Evolutionary conservation across 2,329 filamentous ascomycete genomes (phyloP).

Genomic region (Colletotrichum brevisporum): DNA sequence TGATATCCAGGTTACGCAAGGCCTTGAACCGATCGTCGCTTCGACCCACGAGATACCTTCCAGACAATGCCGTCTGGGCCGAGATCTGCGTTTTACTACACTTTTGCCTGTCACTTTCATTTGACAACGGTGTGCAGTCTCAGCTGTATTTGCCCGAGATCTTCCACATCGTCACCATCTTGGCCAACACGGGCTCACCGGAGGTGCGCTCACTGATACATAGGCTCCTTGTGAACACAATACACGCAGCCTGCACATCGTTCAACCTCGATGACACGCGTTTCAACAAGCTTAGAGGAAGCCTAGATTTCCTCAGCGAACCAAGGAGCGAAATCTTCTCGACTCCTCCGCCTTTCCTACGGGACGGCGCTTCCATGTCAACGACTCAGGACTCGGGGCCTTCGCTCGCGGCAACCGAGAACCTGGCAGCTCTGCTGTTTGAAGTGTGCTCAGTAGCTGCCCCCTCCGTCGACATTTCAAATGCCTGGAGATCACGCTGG

Average conservation of each 20-base stretch:
- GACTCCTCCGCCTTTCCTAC: constrained; percentile 58
- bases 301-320: constrained; percentile 72
- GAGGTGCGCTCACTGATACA: constrained; percentile 73
- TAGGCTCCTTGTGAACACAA: constrained; percentile 74
- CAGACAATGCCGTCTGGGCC: constrained; percentile 78
- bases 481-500: constrained; percentile 79
- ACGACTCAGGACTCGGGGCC: constrained; percentile 68
- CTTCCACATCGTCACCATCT: constrained; percentile 79
- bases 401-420: constrained; percentile 70
- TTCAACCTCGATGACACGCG: constrained; percentile 74
- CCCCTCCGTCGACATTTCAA: constrained; percentile 74
- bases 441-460: constrained; percentile 76
- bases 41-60: constrained; percentile 74
- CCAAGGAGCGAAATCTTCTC: constrained; percentile 71
- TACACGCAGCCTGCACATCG: constrained; percentile 77
- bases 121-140: constrained; percentile 76
- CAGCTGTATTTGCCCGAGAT: constrained; percentile 78
- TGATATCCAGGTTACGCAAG: constrained; percentile 76
- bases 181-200: constrained; percentile 74
- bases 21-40: constrained; percentile 77
- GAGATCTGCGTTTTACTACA: constrained; percentile 78
- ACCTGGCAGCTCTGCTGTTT: constrained; percentile 72
- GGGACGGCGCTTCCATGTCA: constrained; percentile 69
- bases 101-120: constrained; percentile 76
- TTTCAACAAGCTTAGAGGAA: constrained; percentile 67